Base-by-base conservation (phyloP, 1,284 basidiomycete species). In the Cutaneotrichosporon sp. region DNA sequence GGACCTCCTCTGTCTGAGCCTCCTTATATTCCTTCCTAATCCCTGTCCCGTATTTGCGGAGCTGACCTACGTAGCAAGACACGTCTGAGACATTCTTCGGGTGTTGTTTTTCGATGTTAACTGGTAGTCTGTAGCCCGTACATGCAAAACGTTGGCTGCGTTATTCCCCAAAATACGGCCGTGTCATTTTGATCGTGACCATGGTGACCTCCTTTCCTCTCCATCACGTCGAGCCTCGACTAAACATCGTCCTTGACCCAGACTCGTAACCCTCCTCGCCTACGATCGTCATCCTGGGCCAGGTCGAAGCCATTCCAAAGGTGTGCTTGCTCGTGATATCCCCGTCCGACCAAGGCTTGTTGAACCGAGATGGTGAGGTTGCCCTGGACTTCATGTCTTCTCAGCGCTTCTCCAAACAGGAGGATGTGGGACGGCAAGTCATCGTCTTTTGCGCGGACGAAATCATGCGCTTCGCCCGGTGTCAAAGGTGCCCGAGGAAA, bases 201-300 rank as follows among this genome's bases (percentile, higher is more conserved):
- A n/a, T n/a, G n/a, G 22, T 8, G 19, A 19, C 35, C 12, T 8
- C 7, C 22, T 22, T 39, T 24, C 37, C n/a, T n/a, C n/a, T n/a
- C n/a, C n/a, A 24, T 39, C 20, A 8, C n/a, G n/a, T 27, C 14
- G 26, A 22, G 14, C 3, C 27, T 4, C 5, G 9, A 4, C 24
- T 16, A 8, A 17, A 2, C 38, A 12, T n/a, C n/a, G n/a, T n/a
- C n/a, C n/a, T n/a, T 43, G 14, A 25, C 17, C 25, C 71, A 73
- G 25, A 74, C 61, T 6, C 60, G 42, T 6, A 97, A 84, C 1
- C 85, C 86, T 5, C 90, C 93, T 55, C 81, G 83, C 55, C 92
- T 79, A 52, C 82, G 77, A 44, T 70, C 57, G 59, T 97, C 92
- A 49, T 89, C 91, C 71, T 96, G 92, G 79, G 85, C 51, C n/a